Conservation (phyloP, 164 flowering plant genomes). For the Nymphaea thermarum region DNA sequence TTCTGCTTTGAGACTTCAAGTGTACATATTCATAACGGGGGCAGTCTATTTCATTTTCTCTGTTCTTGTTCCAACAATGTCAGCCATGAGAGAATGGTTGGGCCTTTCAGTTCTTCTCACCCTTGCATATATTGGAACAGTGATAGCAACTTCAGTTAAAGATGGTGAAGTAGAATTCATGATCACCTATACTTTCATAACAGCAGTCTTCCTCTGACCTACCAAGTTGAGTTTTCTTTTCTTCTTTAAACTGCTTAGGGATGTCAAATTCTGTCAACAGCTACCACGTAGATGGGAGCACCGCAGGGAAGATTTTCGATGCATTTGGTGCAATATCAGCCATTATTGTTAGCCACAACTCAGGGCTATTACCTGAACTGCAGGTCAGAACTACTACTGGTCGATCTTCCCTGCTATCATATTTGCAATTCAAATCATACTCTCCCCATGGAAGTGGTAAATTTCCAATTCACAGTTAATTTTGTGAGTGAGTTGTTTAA, state of each 20-base stretch:
- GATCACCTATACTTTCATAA: not conserved
- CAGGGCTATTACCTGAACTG: constrained; percentile 37
- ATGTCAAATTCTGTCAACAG: constrained; percentile 15
- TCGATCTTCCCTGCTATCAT: not conserved
- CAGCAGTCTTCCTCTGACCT: not conserved
- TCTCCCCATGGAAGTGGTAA: not conserved
- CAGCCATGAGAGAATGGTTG: constrained; percentile 45
- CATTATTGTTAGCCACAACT: constrained; percentile 23
- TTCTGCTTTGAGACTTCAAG: constrained; percentile 35
- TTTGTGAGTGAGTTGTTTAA: not conserved
- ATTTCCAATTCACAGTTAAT: not conserved
- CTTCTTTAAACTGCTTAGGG: constrained; percentile 15
- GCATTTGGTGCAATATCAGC: constrained; percentile 39
- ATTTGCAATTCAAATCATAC: not conserved
- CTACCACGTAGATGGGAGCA: constrained; percentile 28
- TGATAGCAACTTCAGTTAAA: constrained; percentile 15
- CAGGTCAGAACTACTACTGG: constrained; percentile 18
- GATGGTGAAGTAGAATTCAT: constrained; percentile 21
- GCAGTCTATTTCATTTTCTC: constrained; percentile 29
- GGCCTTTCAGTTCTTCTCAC: constrained; percentile 26
- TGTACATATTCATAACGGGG: constrained; percentile 33
- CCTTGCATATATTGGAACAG: constrained; percentile 18
- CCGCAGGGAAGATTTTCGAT: constrained; percentile 26
- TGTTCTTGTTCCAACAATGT: constrained; percentile 35
- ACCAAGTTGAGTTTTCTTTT: not conserved